These are phyloP conservation scores for Malassezia japonica DNA, from an alignment of 1,284 basidiomycete genomes.

Conservation along the genomic window DNA sequence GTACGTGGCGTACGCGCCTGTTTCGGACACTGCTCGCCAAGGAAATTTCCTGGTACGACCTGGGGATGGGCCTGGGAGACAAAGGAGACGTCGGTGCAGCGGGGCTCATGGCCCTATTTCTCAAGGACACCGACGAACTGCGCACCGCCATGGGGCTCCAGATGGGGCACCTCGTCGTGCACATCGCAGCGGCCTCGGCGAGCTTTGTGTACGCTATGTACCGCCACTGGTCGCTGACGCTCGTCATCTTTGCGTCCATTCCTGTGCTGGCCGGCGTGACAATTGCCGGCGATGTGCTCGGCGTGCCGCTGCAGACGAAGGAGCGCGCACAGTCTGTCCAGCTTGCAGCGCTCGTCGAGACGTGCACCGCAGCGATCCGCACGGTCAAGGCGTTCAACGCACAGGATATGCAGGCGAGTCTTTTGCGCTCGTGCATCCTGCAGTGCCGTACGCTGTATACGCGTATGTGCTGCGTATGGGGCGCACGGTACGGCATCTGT, in stretches of 20 bases:
- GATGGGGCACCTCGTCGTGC: conserved; percentile 67
- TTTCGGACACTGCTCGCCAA: conserved; percentile 63
- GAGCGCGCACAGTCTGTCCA: conserved; percentile 58
- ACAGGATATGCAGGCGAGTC: conserved; percentile 56
- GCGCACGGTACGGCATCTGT: conserved; percentile 61
- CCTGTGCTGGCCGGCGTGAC: conserved; percentile 67
- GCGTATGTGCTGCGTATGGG: conserved; percentile 64
- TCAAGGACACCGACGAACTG: conserved; percentile 90
- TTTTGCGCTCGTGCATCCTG: conserved; percentile 53
- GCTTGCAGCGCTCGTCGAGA: conserved; percentile 69
- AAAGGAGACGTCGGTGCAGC: conserved; percentile 59
- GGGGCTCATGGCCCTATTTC: conserved; percentile 87
- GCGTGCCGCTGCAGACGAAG: conserved; percentile 62
- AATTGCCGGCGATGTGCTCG: conserved; percentile 58
- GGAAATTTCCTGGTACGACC: conserved; percentile 56
- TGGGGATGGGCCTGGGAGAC: conserved; percentile 8
- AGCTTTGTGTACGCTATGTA: conserved; percentile 71
- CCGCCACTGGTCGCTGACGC: conserved; percentile 70
- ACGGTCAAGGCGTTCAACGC: conserved; percentile 97
- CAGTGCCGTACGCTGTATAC: conserved; percentile 53
- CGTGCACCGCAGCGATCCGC: conserved; percentile 66
- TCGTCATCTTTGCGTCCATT: conserved; percentile 84
- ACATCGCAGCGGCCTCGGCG: conserved; percentile 67
- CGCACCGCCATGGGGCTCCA: conserved; percentile 70
- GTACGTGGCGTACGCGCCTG: conserved; percentile 61